Percentiles rank a stretch among this genome's conserved stretches.
Conservation (phyloP, 2,329 filamentous ascomycete species). For the Cryoendolithus antarcticus region DNA sequence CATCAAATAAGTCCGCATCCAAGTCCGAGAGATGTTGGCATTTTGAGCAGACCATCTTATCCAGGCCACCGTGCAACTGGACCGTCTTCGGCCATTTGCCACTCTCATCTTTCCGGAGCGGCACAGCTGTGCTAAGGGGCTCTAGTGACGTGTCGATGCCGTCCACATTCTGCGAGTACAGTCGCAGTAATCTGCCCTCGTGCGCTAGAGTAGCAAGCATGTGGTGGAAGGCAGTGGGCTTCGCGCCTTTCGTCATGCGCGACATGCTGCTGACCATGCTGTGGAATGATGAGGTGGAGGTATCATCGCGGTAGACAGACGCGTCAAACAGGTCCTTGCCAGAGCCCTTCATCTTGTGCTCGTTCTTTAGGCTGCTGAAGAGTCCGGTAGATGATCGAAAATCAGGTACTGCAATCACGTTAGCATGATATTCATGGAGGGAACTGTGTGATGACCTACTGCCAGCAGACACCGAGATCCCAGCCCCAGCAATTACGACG, state of each 20-base stretch:
- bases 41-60: conserved; percentile 95
- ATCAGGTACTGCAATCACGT: conserved; percentile 58
- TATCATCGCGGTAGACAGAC: conserved; percentile 88
- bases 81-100: conserved; percentile 89
- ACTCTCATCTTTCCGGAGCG: conserved; percentile 56
- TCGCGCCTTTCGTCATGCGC: conserved; percentile 60
- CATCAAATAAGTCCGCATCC: conserved; percentile 66
- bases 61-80: conserved; percentile 83
- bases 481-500: conserved; percentile 88
- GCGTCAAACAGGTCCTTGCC: conserved; percentile 96
- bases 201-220: conserved; percentile 79
- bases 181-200: conserved; percentile 72
- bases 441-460: conserved; percentile 43
- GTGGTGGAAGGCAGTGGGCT: conserved; percentile 84
- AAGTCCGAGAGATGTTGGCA: conserved; percentile 69
- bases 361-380: conserved; percentile 70
- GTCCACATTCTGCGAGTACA: conserved; percentile 97
- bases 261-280: conserved; percentile 89
- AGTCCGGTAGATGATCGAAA: conserved; percentile 86
- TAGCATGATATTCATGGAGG: conserved; percentile 7
- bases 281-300: conserved; percentile 82
- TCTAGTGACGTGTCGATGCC: conserved; percentile 77
- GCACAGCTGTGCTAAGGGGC: conserved; percentile 68
- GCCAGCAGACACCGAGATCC: conserved; percentile 91
- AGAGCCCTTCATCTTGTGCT: conserved; percentile 84